phyloP scores from a whole-genome alignment of 1,139 yeast species.

The Geotrichum siamense region DNA sequence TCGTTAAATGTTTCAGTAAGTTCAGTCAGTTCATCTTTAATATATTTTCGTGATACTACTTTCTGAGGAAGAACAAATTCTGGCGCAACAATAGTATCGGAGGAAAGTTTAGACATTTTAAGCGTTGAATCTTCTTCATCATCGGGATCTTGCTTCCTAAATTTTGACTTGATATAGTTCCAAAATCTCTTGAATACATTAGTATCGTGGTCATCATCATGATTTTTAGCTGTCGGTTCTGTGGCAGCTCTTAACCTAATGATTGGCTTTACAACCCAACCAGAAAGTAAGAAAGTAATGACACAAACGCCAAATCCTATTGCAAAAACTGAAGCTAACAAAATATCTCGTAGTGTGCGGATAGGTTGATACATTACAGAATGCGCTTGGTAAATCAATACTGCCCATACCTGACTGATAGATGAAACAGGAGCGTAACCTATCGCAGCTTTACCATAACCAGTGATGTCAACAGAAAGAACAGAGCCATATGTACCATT shows the following conservation, averaged over 20 bases:
- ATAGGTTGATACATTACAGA: constrained; percentile 59
- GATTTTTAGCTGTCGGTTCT: constrained; percentile 41
- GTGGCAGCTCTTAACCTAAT: constrained; percentile 78
- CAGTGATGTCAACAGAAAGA: constrained; percentile 39
- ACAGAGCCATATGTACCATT: constrained; percentile 44
- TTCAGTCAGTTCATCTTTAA: constrained; percentile 83
- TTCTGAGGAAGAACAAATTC: constrained; percentile 31
- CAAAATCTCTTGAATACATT: not conserved
- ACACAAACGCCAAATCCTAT: constrained; percentile 72
- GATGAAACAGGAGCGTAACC: constrained; percentile 58
- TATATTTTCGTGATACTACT: constrained; percentile 26
- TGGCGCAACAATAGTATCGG: constrained; percentile 2
- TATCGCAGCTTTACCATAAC: constrained; percentile 48
- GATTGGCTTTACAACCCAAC: constrained; percentile 82
- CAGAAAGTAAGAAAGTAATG: constrained; percentile 73
- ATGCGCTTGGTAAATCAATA: constrained; percentile 60
- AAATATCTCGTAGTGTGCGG: constrained; percentile 55
- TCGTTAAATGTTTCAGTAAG: constrained; percentile 85
- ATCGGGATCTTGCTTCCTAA: not conserved
- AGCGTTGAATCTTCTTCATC: constrained; percentile 6
- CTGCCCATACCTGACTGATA: constrained; percentile 54
- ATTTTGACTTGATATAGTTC: not conserved
- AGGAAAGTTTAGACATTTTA: constrained; percentile 8
- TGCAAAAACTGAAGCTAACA: constrained; percentile 72
- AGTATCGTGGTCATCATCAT: not conserved